Evolutionary conservation across 371 early-diverging fungal species (phyloP), one percentile per base, ranked within the genome.

Genomic region (Dinochytrium kinnereticum): DNA sequence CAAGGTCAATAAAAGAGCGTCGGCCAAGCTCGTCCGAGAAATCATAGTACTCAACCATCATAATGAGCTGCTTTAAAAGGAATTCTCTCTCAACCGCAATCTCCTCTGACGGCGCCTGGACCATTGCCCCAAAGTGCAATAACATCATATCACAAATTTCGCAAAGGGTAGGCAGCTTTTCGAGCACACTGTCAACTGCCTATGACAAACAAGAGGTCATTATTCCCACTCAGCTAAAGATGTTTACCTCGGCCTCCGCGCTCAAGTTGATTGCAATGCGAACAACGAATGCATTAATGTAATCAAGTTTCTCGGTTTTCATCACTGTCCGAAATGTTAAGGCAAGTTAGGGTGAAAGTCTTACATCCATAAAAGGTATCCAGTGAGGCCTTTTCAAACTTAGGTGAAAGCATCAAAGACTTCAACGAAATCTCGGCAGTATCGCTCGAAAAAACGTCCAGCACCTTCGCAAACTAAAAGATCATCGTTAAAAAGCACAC

Each of bases 21-120:
- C 64, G 64, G 2, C 64, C 64, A 17, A 61, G 64, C 34, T 61
- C 64, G 34, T 61, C 64, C 33, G 64, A 61, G 38, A 36, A 61
- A 24, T 61, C 64, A 38, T 38, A 38, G 34, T 36, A 31, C 64
- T 61, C 36, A 3, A 38, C 64, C 24, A 61, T 7, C 64, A 7
- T 10, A 31, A 61, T 36, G 5, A 61, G 64, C 24, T 61, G 64
- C 34, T 38, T 61, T 24, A 61, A 7, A 38, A 61, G 33, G 34
- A 61, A 61, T 38, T 61, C 64, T 7, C 28, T 3, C 34, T 31
- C 64, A 61, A 61, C 17, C 7, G 33, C 64, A 33, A 19, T 24
- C 24, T 61, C 33, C 34, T 61, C 64, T 13, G 64, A 33, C 31
- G 64, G 33, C 24, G 64, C 64, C 34, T 61, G 36, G 15, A 61